A percentile compares a stretch with the other conserved stretches of the same genome.
phyloP scores from a whole-genome alignment of 345 rosid genomes.

The Camelina hispida region DNA sequence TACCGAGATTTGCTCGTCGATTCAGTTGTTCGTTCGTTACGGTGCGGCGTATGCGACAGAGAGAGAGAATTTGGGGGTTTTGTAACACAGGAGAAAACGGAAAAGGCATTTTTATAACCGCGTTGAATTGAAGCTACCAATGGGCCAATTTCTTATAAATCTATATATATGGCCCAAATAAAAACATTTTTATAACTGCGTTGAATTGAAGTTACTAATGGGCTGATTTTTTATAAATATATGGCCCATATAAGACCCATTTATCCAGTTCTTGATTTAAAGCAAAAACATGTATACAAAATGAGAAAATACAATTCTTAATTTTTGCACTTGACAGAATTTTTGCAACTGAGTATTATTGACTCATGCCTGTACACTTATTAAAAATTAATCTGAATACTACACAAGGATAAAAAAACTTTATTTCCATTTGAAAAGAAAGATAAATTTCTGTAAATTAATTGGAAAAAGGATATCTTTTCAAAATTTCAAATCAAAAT shows the following conservation, averaged over 20 bases:
- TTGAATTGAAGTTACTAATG: constrained; percentile 27
- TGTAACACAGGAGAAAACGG: not conserved
- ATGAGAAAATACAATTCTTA: too few relatives aligned
- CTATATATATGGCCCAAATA: not conserved
- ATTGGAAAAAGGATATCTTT: too few relatives aligned
- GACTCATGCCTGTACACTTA: too few relatives aligned
- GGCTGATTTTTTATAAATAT: constrained; percentile 2
- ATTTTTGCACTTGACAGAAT: too few relatives aligned
- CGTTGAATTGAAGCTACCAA: constrained; percentile 27
- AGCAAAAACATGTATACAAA: too few relatives aligned
- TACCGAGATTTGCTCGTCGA: constrained; percentile 4
- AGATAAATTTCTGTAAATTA: too few relatives aligned
- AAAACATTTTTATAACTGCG: not conserved
- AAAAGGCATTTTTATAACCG: not conserved
- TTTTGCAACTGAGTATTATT: too few relatives aligned
- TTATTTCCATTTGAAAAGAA: too few relatives aligned
- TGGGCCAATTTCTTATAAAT: constrained; percentile 19
- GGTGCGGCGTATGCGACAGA: constrained; percentile 38
- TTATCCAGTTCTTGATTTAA: not conserved
- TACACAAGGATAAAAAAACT: too few relatives aligned
- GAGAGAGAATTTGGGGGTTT: constrained; percentile 24
- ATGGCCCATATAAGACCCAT: constrained; percentile 31
- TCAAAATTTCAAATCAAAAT: too few relatives aligned
- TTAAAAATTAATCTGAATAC: too few relatives aligned
- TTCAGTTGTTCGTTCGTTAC: constrained; percentile 19